A percentile compares a stretch with the other conserved stretches of the same genome.
Conservation (phyloP, 1,139 yeast genomes). For the Yamadazyma spencermartinsiae region DNA sequence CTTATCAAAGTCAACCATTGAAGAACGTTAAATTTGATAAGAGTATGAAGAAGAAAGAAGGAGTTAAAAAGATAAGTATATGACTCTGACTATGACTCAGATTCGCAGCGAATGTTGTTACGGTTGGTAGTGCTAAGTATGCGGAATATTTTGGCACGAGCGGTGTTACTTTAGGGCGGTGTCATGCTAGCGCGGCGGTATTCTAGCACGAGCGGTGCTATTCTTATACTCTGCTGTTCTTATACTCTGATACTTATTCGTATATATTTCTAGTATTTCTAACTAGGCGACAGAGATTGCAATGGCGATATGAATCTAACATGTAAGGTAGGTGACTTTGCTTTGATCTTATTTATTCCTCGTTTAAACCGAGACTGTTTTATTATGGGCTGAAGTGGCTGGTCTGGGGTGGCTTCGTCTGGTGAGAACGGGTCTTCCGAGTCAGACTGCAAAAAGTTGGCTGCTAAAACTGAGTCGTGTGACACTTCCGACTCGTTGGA, state of each 20-base stretch:
- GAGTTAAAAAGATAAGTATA: too few relatives aligned
- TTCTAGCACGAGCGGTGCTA: too few relatives aligned
- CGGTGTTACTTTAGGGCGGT: too few relatives aligned
- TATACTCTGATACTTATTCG: neutral
- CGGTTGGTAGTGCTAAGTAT: too few relatives aligned
- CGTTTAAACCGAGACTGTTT: neutral
- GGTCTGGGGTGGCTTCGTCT: neutral
- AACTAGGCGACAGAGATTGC: conserved; percentile 1
- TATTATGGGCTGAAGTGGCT: neutral
- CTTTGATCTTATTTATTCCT: conserved; percentile 2
- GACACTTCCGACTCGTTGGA: neutral
- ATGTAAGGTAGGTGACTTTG: conserved; percentile 7
- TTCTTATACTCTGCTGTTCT: too few relatives aligned
- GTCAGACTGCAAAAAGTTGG: neutral
- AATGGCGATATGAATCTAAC: conserved; percentile 10
- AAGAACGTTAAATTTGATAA: neutral
- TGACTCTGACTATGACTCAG: too few relatives aligned
- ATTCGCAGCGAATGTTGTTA: too few relatives aligned
- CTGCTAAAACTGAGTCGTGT: neutral
- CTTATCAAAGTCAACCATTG: conserved; percentile 41
- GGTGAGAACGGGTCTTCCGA: conserved; percentile 2
- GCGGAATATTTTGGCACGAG: too few relatives aligned
- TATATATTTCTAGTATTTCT: neutral
- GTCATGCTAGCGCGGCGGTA: too few relatives aligned
- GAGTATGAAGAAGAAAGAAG: too few relatives aligned